Percentiles rank a stretch among this genome's conserved stretches.
These are phyloP conservation scores for Quillaja saponaria DNA, from an alignment of 306 rosid species.

Conservation along the genomic window DNA sequence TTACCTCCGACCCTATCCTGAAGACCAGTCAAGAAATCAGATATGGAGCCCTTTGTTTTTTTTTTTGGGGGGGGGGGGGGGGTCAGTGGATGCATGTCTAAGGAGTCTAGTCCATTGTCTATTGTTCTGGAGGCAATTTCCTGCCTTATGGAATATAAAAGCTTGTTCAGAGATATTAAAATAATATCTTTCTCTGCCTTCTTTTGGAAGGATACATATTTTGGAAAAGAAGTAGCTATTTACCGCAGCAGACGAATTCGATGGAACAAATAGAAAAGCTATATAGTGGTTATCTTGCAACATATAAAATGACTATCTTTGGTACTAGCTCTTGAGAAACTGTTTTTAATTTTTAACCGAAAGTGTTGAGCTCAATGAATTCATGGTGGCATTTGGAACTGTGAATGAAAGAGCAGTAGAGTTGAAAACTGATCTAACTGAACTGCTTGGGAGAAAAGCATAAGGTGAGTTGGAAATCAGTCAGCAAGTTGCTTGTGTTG, in stretches of 20 bases:
- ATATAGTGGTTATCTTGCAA: no score
- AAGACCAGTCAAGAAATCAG: background rate
- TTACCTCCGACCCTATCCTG: constrained; percentile 10
- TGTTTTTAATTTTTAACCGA: constrained; percentile 1
- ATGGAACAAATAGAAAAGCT: no score
- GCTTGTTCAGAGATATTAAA: background rate
- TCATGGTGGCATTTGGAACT: no score
- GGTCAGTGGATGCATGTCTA: constrained; percentile 2
- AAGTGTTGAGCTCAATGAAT: constrained; percentile 5
- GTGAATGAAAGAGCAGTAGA: no score
- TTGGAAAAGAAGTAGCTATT: no score
- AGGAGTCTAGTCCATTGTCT: background rate
- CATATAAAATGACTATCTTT: background rate
- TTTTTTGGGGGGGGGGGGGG: no score
- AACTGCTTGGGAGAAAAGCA: no score
- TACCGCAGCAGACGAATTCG: no score
- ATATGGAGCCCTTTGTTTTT: background rate
- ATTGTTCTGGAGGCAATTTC: background rate
- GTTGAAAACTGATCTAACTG: no score
- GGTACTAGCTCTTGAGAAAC: background rate
- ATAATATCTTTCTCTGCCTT: background rate
- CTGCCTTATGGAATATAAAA: background rate
- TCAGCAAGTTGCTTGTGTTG: no score
- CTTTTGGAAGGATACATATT: no score
- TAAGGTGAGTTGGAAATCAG: no score